phyloP scores from a whole-genome alignment of 2,329 filamentous ascomycete species.

The Aspergillus piperis region DNA sequence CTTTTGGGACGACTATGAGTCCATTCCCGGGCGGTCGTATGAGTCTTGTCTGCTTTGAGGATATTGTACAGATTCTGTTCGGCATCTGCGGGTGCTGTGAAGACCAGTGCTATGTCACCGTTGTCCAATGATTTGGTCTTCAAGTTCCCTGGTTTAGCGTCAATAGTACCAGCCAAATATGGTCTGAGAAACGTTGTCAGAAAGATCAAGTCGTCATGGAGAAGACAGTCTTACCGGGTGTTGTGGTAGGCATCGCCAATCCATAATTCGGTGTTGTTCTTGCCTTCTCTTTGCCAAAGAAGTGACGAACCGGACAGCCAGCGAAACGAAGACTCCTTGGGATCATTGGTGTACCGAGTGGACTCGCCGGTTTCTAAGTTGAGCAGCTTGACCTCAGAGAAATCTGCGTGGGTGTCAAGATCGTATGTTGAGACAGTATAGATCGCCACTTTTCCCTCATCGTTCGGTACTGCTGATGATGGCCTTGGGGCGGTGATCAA shows the following conservation, averaged over 20 bases:
- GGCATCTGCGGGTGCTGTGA: neutral
- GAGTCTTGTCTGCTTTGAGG: neutral
- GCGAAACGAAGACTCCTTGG: conserved; percentile 4
- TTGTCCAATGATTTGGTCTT: neutral
- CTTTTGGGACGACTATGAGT: neutral
- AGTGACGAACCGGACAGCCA: neutral
- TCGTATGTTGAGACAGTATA: conserved; percentile 4
- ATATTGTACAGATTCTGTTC: conserved; percentile 1
- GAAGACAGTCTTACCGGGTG: neutral
- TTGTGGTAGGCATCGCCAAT: neutral
- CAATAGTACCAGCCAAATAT: conserved; percentile 1
- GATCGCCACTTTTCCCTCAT: neutral
- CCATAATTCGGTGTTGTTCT: conserved; percentile 1
- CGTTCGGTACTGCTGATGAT: conserved; percentile 1
- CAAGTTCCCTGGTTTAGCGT: neutral
- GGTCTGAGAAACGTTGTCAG: neutral
- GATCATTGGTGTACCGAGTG: conserved; percentile 2
- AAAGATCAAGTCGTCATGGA: neutral
- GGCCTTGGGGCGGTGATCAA: neutral
- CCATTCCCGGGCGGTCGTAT: conserved; percentile 1
- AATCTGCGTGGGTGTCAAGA: neutral
- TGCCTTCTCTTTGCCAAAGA: neutral
- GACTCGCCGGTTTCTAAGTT: neutral
- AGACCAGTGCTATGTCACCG: conserved; percentile 3
- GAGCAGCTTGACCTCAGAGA: neutral